Base-by-base conservation (phyloP, 2,329 filamentous ascomycete species). In the Fusarium oxysporum region DNA sequence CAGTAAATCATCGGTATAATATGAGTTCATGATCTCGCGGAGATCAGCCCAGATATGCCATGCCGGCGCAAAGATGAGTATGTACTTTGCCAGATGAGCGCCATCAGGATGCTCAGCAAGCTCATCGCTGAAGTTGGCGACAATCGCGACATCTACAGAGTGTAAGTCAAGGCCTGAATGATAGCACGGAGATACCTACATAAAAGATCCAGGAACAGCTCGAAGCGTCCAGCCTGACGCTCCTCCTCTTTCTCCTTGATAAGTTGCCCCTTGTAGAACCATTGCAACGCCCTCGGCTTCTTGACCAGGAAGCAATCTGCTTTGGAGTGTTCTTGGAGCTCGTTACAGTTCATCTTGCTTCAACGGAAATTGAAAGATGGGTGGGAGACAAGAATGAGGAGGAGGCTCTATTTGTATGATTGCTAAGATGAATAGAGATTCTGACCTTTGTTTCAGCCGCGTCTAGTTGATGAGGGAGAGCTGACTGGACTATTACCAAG, bases 41-140 rank as follows among this genome's bases (percentile, higher is more conserved):
- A 86, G 79, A 67, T 87, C 85, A 44, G 80, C 82, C 85, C 85
- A 87, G 54, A 86, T 83, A 66, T 87, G 83, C 85, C 85, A 86
- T 62, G 85, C 84, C 14, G 84, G 84, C 12, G 84, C 80, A 41
- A 86, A 84, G 41, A 86, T 84, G 48, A 87, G 81, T 33, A 87
- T 80, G 73, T 86, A 87, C 76, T 86, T 86, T 58, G 82, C 82
- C 9, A 86, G 79, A 38, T 83, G 81, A 25, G 77, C 76, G 28
- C 84, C 84, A 32, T 84, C 79, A 13, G 85, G 81, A 51, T 86
- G 78, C 65, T 87, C 85, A 32, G 82, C 82, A 21, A 87, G 80
- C 41, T 84, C 81, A 61, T 87, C 85, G 57, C 84, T 85, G 62
- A 87, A 85, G 72, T 85, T 86, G 54, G 85, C 85, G n/a, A 86